These are phyloP conservation scores for Torrubiella hemipterigena DNA, from an alignment of 2,329 filamentous ascomycete species.

Conservation along the genomic window DNA sequence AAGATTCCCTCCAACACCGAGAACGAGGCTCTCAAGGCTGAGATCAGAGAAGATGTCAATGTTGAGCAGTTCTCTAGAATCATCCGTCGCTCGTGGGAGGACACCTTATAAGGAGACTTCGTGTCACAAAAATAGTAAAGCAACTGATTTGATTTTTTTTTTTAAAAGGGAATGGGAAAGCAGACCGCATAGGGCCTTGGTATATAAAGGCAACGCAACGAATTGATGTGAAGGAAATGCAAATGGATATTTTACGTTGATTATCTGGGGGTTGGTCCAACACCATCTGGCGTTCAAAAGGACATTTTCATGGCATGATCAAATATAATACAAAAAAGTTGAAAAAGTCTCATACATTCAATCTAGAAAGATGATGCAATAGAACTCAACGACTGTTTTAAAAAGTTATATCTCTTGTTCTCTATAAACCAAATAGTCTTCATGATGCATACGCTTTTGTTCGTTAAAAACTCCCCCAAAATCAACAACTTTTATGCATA, in stretches of 20 bases:
- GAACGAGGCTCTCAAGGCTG: conserved; percentile 91
- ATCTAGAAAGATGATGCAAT: conserved; percentile 3
- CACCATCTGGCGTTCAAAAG: conserved; percentile 6
- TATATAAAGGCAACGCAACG: background rate
- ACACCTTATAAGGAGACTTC: conserved; percentile 35
- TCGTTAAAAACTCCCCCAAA: background rate
- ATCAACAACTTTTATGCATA: background rate
- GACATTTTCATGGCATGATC: conserved; percentile 7
- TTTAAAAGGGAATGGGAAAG: too few relatives aligned
- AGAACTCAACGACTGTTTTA: too few relatives aligned
- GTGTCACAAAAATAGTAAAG: too few relatives aligned
- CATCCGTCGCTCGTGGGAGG: conserved; percentile 76
- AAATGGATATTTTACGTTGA: too few relatives aligned
- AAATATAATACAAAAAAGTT: conserved; percentile 6
- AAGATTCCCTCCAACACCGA: conserved; percentile 86
- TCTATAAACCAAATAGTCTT: conserved; percentile 11
- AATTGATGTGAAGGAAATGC: too few relatives aligned
- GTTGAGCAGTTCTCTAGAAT: conserved; percentile 76
- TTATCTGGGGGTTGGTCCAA: conserved; percentile 5
- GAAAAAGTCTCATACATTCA: conserved; percentile 2
- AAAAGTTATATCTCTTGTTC: too few relatives aligned
- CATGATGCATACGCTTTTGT: conserved; percentile 10
- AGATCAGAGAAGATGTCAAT: conserved; percentile 91
- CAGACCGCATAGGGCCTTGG: too few relatives aligned
- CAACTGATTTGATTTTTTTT: background rate